Conservation (phyloP, 208 protist species). For the Eutreptiella sp. region DNA sequence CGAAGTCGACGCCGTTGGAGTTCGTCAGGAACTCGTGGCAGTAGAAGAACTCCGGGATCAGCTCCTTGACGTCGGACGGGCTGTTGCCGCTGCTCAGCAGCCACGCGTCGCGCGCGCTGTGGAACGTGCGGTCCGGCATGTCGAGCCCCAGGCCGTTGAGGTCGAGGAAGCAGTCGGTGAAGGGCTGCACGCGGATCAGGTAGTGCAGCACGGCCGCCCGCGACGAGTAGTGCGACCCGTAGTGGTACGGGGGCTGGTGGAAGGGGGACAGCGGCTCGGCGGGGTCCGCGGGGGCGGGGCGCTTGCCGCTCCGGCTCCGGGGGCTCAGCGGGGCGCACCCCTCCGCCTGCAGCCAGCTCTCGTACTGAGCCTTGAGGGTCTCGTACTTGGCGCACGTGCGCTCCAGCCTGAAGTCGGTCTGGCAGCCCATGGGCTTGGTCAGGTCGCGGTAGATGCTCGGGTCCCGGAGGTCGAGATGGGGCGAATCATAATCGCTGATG, state of each 20-base stretch:
- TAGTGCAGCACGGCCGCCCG: slow-evolving; percentile 71
- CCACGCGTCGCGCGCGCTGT: slow-evolving; percentile 70
- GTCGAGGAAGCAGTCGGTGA: slow-evolving; percentile 53
- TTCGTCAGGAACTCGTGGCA: slow-evolving; percentile 84
- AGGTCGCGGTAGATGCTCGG: slow-evolving; percentile 46
- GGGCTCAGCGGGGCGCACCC: neutral
- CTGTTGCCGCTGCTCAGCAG: slow-evolving; percentile 59
- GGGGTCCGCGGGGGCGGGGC: slow-evolving; percentile 35
- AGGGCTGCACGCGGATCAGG: slow-evolving; percentile 83
- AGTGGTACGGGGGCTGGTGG: slow-evolving; percentile 58
- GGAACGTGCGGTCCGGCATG: slow-evolving; percentile 84
- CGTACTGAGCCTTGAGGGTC: slow-evolving; percentile 35
- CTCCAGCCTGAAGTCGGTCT: slow-evolving; percentile 35
- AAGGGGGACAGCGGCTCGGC: slow-evolving; percentile 24
- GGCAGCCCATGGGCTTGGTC: slow-evolving; percentile 68
- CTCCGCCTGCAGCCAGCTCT: neutral
- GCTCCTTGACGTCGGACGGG: slow-evolving; percentile 84
- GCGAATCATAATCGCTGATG: slow-evolving; percentile 39
- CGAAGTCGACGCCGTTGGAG: slow-evolving; percentile 58
- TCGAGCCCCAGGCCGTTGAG: slow-evolving; percentile 68
- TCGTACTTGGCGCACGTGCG: slow-evolving; percentile 48
- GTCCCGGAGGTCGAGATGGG: slow-evolving; percentile 41
- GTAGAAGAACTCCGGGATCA: slow-evolving; percentile 93
- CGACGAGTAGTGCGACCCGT: slow-evolving; percentile 83
- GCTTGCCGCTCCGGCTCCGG: neutral